Base-by-base conservation (phyloP, 2,329 filamentous ascomycete genomes). In the Colletotrichum sp. region DNA sequence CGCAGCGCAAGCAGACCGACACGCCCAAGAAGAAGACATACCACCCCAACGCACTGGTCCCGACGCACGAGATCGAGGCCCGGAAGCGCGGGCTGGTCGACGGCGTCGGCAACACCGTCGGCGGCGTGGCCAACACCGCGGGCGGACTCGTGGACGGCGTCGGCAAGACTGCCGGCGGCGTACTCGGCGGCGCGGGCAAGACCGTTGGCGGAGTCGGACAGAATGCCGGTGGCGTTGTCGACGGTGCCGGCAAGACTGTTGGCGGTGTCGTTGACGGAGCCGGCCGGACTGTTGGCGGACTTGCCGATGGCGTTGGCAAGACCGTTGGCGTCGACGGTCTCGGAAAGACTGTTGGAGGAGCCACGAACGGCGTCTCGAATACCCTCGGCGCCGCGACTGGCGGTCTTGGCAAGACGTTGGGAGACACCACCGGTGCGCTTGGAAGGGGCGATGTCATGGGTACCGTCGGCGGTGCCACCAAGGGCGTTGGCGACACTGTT, bases 351-450 rank as follows among this genome's bases (percentile, higher is more conserved):
- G 64, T 74, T 4, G 70, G 74, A 2, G 72, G 60, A 8, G 71
- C 75, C 2, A 75, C 75, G 18, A 64, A 63, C 5, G 71, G 75
- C 18, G 71, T 76, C 5, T 48, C 55, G 6, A 76, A 76, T 24
- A 75, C 73, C 1, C 70, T 75, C 16, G 73, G 73, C 5, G 73
- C 73, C 5, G 73, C 73, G 1, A 75, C 70, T 1, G 73, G 73
- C 5, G 73, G 73, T 0, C 8, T 75, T 7, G 64, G 71, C 32
- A 75, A 76, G 70, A 76, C 74, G 0, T 12, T 76, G 18, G 71
- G 71, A 5, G 71, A 76, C 59, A 76, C 74, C 1, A 76, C 70
- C 4, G 74, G 70, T 5, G 74, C 74, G 2, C 74, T 76, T 30
- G 74, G 74, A 13, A 57, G 36, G 13, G 74, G 74, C 5, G 74